Evolutionary conservation across 768 basidiomycete species (phyloP).

Genomic region (Mrakia gelida): DNA sequence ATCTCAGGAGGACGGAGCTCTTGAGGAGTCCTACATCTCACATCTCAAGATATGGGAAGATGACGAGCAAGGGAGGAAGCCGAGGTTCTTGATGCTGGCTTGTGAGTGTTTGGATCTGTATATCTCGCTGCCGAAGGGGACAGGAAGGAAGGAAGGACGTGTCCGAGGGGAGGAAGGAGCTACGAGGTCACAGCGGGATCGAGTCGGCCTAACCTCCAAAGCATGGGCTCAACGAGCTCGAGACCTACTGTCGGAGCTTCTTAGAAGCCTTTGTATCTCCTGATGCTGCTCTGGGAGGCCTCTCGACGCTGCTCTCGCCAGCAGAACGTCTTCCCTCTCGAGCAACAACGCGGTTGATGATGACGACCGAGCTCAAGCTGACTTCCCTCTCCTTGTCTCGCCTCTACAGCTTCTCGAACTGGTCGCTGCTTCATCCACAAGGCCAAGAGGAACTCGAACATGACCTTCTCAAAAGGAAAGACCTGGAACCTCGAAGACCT

Average conservation of each 20-base stretch:
- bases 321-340: too few relatives aligned
- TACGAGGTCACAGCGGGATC: neutral
- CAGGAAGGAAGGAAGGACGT: too few relatives aligned
- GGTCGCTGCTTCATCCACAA: constrained; percentile 81
- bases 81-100: constrained; percentile 84
- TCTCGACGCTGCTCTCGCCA: too few relatives aligned
- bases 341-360: too few relatives aligned
- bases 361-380: neutral
- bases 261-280: too few relatives aligned
- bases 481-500: constrained; percentile 86
- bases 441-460: constrained; percentile 85
- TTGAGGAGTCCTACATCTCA: constrained; percentile 75
- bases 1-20: constrained; percentile 53
- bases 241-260: too few relatives aligned
- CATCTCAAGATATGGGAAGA: constrained; percentile 96
- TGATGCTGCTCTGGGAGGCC: too few relatives aligned
- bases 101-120: constrained; percentile 53
- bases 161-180: neutral
- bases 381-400: neutral
- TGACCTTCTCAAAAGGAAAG: constrained; percentile 93
- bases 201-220: neutral
- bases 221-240: neutral
- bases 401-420: constrained; percentile 54
- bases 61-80: constrained; percentile 53
- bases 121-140: neutral